phyloP scores from a whole-genome alignment of 2,329 filamentous ascomycete genomes.

The Penicillium sp. region DNA sequence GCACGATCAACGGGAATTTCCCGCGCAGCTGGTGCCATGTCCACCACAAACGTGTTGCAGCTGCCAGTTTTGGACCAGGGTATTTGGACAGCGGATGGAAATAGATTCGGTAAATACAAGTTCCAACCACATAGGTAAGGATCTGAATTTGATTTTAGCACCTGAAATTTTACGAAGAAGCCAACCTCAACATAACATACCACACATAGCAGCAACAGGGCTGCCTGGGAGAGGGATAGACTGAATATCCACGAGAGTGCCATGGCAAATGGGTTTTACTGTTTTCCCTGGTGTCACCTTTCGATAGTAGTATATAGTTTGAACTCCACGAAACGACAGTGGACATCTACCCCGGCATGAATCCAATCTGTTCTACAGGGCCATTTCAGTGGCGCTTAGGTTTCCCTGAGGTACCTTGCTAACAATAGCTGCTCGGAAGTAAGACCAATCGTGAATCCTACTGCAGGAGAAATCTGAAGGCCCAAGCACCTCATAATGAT shows the following conservation, averaged over 20 bases:
- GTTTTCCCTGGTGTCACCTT: not conserved
- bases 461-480: not conserved
- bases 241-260: not conserved
- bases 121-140: not conserved
- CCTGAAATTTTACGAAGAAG: not conserved
- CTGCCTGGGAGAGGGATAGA: not conserved
- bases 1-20: slow-evolving; percentile 1
- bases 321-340: not conserved
- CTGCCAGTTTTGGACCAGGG: slow-evolving; percentile 2
- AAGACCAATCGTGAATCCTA: not conserved
- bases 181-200: not conserved
- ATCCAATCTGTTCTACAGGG: not conserved
- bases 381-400: not conserved
- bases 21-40: slow-evolving; percentile 5
- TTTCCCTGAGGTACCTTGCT: not conserved
- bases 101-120: slow-evolving; percentile 3
- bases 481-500: not conserved
- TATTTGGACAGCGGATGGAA: slow-evolving; percentile 4
- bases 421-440: not conserved
- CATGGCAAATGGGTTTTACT: not conserved
- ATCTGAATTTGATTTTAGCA: not conserved
- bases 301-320: not conserved
- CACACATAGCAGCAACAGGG: not conserved
- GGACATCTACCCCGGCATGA: not conserved
- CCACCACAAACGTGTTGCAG: slow-evolving; percentile 6